A percentile compares a stretch with the other conserved stretches of the same genome.
Evolutionary conservation across 441 rosid species (phyloP).

Genomic region (Euphorbia celastroides): DNA sequence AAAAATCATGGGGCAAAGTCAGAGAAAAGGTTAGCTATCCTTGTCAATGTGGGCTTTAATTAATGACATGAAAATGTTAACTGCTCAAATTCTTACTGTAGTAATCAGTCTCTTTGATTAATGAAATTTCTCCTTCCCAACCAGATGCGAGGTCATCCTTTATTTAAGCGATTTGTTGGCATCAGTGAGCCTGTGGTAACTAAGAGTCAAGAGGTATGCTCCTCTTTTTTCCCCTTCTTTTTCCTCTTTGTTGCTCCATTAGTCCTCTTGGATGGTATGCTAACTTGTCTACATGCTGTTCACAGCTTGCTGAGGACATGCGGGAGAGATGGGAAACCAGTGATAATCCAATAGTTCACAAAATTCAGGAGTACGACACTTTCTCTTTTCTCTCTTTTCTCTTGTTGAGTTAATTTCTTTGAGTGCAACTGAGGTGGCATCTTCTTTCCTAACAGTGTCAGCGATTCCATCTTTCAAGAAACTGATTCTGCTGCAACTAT

Average conservation of each 20-base stretch:
- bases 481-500: conserved; percentile 81
- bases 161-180: conserved; percentile 59
- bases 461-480: conserved; percentile 76
- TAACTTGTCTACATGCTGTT: conserved; percentile 17
- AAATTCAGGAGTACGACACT: conserved; percentile 80
- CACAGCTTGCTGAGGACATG: conserved; percentile 85
- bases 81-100: background rate
- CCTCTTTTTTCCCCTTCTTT: background rate
- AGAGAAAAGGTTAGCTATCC: conserved; percentile 49
- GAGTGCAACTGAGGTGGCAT: conserved; percentile 2
- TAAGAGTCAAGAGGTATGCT: conserved; percentile 80
- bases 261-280: conserved; percentile 1
- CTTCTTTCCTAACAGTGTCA: conserved; percentile 45
- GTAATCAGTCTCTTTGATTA: conserved; percentile 7
- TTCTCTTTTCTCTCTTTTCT: background rate
- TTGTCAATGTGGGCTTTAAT: background rate
- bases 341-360: conserved; percentile 85
- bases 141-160: conserved; percentile 70
- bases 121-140: conserved; percentile 4
- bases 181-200: conserved; percentile 80
- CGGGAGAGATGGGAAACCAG: conserved; percentile 96
- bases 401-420: conserved; percentile 4
- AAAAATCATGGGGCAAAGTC: conserved; percentile 65
- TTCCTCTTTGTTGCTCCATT: background rate
- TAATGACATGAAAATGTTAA: background rate